These are phyloP conservation scores for Fusarium humuli DNA, from an alignment of 2,329 filamentous ascomycete species.

Conservation along the genomic window DNA sequence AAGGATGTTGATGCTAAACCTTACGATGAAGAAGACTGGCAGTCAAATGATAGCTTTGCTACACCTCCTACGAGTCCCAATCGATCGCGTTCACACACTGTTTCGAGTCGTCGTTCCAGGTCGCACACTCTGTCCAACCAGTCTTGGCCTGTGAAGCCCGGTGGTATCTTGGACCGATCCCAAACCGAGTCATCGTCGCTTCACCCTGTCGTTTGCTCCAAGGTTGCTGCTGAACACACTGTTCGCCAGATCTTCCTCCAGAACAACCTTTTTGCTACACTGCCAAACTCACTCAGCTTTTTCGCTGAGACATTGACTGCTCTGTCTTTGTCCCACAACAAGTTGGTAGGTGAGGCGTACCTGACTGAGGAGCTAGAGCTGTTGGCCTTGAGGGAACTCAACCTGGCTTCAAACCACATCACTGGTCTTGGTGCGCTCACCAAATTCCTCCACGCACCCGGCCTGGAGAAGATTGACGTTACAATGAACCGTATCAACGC, in stretches of 20 bases:
- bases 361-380: constrained; percentile 75
- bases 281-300: constrained; percentile 78
- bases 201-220: constrained; percentile 68
- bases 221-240: constrained; percentile 63
- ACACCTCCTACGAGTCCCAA: constrained; percentile 66
- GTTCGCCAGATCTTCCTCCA: constrained; percentile 74
- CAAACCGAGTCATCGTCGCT: constrained; percentile 72
- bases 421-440: constrained; percentile 75
- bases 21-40: constrained; percentile 56
- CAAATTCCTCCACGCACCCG: constrained; percentile 76
- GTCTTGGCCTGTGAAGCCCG: constrained; percentile 66
- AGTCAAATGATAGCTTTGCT: constrained; percentile 66
- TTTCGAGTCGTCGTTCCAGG: constrained; percentile 57
- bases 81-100: constrained; percentile 61
- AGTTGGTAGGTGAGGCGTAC: constrained; percentile 73
- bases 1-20: constrained; percentile 27
- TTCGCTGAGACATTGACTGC: constrained; percentile 77
- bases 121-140: constrained; percentile 61
- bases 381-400: constrained; percentile 80
- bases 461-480: constrained; percentile 80
- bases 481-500: constrained; percentile 83
- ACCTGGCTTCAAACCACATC: constrained; percentile 79
- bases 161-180: constrained; percentile 77
- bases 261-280: constrained; percentile 77
- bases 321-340: constrained; percentile 81